Evolutionary conservation across 768 basidiomycete genomes (phyloP).

Genomic region (Trametes cubensis): DNA sequence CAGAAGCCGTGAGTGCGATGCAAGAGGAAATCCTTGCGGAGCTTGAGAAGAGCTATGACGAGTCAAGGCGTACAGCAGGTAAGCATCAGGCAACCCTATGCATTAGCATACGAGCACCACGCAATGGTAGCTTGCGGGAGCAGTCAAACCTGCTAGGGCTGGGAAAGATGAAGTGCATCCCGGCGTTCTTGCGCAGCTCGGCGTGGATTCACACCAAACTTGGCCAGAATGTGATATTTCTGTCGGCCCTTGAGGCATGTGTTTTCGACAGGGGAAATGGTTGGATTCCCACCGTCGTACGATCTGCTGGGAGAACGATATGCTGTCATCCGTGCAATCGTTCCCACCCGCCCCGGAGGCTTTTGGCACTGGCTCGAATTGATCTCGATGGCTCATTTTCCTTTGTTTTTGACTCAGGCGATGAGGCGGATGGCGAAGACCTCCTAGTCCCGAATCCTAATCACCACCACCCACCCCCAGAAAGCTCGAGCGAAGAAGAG

Average conservation of each 20-base stretch:
- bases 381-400: neutral
- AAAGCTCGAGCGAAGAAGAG: conserved; percentile 21
- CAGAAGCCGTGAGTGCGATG: conserved; percentile 57
- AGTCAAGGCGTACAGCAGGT: conserved; percentile 58
- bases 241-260: neutral
- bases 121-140: neutral
- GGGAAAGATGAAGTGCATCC: neutral
- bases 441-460: conserved; percentile 74
- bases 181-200: neutral
- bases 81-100: neutral
- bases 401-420: conserved; percentile 18
- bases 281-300: neutral
- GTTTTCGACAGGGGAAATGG: neutral
- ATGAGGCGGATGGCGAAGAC: conserved; percentile 51
- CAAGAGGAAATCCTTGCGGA: conserved; percentile 75
- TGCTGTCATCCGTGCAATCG: neutral
- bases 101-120: neutral
- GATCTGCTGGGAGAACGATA: neutral
- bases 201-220: neutral
- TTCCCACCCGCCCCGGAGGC: neutral
- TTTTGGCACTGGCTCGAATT: neutral
- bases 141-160: neutral
- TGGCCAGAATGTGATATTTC: no score
- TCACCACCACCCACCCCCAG: conserved; percentile 36
- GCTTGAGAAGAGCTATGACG: conserved; percentile 61